These are phyloP conservation scores for Yarrowia divulgata DNA, from an alignment of 805 yeast species.

Conservation along the genomic window DNA sequence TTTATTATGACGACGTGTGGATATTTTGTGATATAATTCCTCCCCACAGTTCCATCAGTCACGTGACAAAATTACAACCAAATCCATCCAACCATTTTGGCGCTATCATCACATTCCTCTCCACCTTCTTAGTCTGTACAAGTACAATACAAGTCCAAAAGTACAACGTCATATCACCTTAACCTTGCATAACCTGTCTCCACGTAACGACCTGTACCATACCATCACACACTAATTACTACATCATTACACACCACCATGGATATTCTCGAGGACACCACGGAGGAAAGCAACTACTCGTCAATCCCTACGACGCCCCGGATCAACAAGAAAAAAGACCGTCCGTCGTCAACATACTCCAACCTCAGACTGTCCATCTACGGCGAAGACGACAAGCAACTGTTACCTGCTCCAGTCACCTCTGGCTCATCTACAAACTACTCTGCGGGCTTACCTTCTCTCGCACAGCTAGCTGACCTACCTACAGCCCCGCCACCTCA, in stretches of 20 bases:
- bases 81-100: too few species aligned
- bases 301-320: constrained; percentile 36
- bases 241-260: background rate
- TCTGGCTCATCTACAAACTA: constrained; percentile 21
- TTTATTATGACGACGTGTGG: background rate
- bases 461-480: constrained; percentile 20
- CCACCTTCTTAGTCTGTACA: background rate
- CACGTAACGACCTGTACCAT: background rate
- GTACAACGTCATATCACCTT: constrained; percentile 26
- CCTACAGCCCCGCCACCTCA: constrained; percentile 28
- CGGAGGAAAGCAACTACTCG: constrained; percentile 31
- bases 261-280: constrained; percentile 30
- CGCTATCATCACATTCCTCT: background rate
- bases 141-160: too few species aligned
- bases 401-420: constrained; percentile 25
- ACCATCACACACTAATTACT: too few species aligned
- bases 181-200: constrained; percentile 34
- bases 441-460: constrained; percentile 20
- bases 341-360: constrained; percentile 37
- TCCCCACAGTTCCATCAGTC: background rate
- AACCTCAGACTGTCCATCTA: constrained; percentile 28
- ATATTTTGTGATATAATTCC: background rate
- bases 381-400: constrained; percentile 24
- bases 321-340: constrained; percentile 28
- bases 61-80: background rate